Conservation (phyloP, 2,329 filamentous ascomycete species). For the Arthrobotrys entomopaga region DNA sequence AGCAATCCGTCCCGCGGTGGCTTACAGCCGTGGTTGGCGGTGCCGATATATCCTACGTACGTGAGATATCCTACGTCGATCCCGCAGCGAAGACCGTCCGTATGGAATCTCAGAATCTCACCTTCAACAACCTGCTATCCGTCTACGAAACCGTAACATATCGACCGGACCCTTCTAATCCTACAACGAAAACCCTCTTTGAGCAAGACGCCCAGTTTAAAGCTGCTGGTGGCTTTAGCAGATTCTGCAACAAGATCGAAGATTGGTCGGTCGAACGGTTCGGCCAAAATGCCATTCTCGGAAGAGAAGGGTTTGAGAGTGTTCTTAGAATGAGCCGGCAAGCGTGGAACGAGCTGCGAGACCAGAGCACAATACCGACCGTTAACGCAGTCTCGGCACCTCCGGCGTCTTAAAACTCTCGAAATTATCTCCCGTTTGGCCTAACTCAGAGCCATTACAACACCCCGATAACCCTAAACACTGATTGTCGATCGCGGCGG, state of each 20-base stretch:
- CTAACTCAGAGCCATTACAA: constrained; percentile 1
- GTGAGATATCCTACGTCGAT: constrained; percentile 96
- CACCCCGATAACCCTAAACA: not conserved
- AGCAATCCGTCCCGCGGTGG: constrained; percentile 79
- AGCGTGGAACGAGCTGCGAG: constrained; percentile 51
- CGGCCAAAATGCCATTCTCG: constrained; percentile 88
- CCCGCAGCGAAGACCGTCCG: constrained; percentile 84
- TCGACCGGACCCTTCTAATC: constrained; percentile 68
- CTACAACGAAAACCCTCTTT: constrained; percentile 76
- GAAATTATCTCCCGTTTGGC: not conserved
- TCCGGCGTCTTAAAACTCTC: constrained; percentile 11
- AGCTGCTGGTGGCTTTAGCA: constrained; percentile 94
- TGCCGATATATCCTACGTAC: constrained; percentile 84
- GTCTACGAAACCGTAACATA: constrained; percentile 95
- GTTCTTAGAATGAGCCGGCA: constrained; percentile 78
- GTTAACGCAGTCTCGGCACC: constrained; percentile 25
- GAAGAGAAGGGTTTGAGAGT: constrained; percentile 92
- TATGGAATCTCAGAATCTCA: constrained; percentile 96
- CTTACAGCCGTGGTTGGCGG: constrained; percentile 81
- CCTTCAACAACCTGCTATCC: constrained; percentile 86
- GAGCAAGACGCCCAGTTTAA: constrained; percentile 91
- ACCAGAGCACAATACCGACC: constrained; percentile 34
- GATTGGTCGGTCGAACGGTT: constrained; percentile 89
- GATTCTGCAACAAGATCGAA: constrained; percentile 95
- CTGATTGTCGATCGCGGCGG: not conserved